A percentile compares a stretch with the other conserved stretches of the same genome.
Evolutionary conservation across 2,329 filamentous ascomycete genomes (phyloP).

Genomic region (Paraconiothyrium sp.): DNA sequence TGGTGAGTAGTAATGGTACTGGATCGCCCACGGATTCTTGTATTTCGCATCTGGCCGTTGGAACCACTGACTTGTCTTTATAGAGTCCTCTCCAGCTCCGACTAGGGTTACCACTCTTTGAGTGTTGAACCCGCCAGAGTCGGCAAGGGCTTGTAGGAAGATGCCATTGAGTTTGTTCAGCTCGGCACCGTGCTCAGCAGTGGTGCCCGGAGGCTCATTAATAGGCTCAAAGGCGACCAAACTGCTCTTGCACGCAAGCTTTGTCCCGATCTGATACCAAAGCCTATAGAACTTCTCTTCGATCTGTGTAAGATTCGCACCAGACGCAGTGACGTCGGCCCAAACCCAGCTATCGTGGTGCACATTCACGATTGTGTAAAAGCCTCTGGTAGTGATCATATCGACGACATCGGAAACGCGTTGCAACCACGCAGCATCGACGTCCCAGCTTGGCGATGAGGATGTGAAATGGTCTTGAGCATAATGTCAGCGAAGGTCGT

Average conservation of each 20-base stretch:
- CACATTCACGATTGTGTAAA: slow-evolving; percentile 66
- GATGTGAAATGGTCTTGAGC: slow-evolving; percentile 60
- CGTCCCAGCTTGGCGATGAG: slow-evolving; percentile 62
- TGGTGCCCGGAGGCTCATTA: slow-evolving; percentile 64
- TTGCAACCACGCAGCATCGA: slow-evolving; percentile 65
- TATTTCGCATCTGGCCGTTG: slow-evolving; percentile 56
- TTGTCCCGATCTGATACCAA: slow-evolving; percentile 67
- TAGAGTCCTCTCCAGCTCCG: slow-evolving; percentile 61
- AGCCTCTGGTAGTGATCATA: slow-evolving; percentile 60
- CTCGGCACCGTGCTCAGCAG: slow-evolving; percentile 59
- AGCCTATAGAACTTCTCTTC: slow-evolving; percentile 65
- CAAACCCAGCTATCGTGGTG: slow-evolving; percentile 70
- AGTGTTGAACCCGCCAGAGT: slow-evolving; percentile 65
- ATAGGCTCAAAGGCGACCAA: slow-evolving; percentile 67
- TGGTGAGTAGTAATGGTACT: slow-evolving; percentile 69
- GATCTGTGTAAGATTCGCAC: slow-evolving; percentile 61
- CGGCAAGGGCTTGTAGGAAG: slow-evolving; percentile 63
- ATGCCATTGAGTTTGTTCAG: slow-evolving; percentile 67
- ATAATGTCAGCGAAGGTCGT: background rate
- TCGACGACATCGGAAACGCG: slow-evolving; percentile 68
- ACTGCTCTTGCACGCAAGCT: slow-evolving; percentile 64
- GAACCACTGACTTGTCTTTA: slow-evolving; percentile 66
- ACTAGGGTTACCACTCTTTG: slow-evolving; percentile 66
- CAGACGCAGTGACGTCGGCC: slow-evolving; percentile 61
- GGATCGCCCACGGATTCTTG: slow-evolving; percentile 67